Evolutionary conservation across 352 stramenopile genomes (phyloP).

Genomic region (Elongisporangium undulatum): DNA sequence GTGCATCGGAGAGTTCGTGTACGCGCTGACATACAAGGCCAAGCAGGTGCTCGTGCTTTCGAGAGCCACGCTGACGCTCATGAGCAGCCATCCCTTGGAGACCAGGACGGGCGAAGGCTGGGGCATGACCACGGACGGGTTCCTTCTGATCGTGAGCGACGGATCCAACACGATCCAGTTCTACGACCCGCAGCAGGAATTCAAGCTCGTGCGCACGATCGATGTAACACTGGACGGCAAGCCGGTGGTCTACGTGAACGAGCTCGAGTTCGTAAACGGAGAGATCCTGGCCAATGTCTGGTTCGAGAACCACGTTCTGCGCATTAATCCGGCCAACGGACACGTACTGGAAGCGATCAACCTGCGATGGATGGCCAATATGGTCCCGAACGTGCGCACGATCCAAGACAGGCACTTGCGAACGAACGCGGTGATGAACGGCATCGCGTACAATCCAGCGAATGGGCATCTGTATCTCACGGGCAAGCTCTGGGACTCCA

Average conservation of each 20-base stretch:
- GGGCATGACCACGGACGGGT: slow-evolving; percentile 82
- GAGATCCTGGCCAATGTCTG: slow-evolving; percentile 88
- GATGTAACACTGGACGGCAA: slow-evolving; percentile 36
- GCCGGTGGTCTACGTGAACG: slow-evolving; percentile 64
- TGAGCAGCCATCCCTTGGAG: slow-evolving; percentile 44
- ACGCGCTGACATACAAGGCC: slow-evolving; percentile 80
- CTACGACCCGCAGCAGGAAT: slow-evolving; percentile 57
- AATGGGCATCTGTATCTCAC: slow-evolving; percentile 68
- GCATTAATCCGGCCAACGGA: slow-evolving; percentile 69
- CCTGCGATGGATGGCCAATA: slow-evolving; percentile 50
- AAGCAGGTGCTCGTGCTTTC: slow-evolving; percentile 62
- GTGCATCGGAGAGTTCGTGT: slow-evolving; percentile 65
- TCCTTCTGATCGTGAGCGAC: slow-evolving; percentile 84
- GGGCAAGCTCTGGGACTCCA: slow-evolving; percentile 82
- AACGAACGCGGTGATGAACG: slow-evolving; percentile 84
- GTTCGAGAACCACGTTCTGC: slow-evolving; percentile 70
- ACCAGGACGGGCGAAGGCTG: slow-evolving; percentile 86
- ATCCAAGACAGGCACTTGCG: slow-evolving; percentile 24
- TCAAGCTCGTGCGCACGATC: slow-evolving; percentile 52
- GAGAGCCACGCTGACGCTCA: slow-evolving; percentile 42
- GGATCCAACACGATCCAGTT: slow-evolving; percentile 75
- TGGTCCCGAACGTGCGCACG: slow-evolving; percentile 53
- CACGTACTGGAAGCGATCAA: slow-evolving; percentile 68
- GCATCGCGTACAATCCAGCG: slow-evolving; percentile 73
- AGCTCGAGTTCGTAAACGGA: slow-evolving; percentile 82